Conservation (phyloP, 2,329 filamentous ascomycete genomes). For the Fusarium phyllophilum region DNA sequence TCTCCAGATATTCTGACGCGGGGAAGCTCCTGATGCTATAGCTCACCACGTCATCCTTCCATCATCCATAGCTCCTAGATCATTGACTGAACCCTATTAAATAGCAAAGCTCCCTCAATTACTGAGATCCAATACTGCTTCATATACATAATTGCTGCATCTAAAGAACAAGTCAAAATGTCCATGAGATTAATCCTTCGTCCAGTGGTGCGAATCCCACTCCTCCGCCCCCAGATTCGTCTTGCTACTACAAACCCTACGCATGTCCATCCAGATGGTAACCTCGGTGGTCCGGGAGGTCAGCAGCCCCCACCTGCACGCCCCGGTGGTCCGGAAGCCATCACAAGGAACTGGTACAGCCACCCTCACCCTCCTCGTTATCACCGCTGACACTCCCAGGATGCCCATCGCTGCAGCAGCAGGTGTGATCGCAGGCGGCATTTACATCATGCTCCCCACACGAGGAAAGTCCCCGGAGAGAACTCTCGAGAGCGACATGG, state of each 20-base stretch:
- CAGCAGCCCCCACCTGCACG: conserved; percentile 44
- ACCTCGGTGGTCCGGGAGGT: conserved; percentile 49
- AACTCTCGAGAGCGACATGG: conserved; percentile 21
- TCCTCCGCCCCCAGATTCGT: conserved; percentile 37
- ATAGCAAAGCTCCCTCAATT: neutral
- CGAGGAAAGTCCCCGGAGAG: conserved; percentile 18
- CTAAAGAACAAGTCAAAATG: conserved; percentile 4
- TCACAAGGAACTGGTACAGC: conserved; percentile 48
- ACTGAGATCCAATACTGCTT: neutral
- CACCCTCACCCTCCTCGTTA: neutral
- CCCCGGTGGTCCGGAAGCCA: conserved; percentile 44
- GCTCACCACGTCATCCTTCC: conserved; percentile 35
- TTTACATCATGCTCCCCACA: conserved; percentile 43
- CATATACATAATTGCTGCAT: neutral
- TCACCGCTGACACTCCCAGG: conserved; percentile 23
- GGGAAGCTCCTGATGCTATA: conserved; percentile 6
- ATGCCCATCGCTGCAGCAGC: conserved; percentile 44
- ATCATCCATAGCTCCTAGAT: conserved; percentile 30
- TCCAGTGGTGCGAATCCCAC: conserved; percentile 32
- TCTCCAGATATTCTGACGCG: conserved; percentile 4
- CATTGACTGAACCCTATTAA: conserved; percentile 13
- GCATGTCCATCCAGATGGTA: conserved; percentile 6
- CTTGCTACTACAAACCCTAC: conserved; percentile 1
- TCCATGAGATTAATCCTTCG: conserved; percentile 27
- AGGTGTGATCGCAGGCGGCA: conserved; percentile 39